These are phyloP conservation scores for Corrigiola litoralis DNA, from an alignment of 179 eudicot genomes.

Conservation along the genomic window DNA sequence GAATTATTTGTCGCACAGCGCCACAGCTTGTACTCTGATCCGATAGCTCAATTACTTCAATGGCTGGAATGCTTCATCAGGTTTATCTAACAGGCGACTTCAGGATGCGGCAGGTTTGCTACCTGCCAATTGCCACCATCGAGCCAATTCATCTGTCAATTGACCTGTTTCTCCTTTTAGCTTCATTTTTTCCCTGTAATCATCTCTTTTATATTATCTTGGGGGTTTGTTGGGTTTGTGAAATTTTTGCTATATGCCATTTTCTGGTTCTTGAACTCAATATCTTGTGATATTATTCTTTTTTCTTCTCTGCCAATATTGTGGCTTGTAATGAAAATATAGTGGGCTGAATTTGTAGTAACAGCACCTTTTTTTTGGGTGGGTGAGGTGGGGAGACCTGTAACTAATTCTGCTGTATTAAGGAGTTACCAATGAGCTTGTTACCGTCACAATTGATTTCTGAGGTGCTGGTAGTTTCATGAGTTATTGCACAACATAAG, in stretches of 20 bases:
- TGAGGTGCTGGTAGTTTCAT: too few relatives aligned
- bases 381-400: too few relatives aligned
- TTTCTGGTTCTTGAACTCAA: slow-evolving; percentile 9
- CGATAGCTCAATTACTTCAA: background rate
- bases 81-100: background rate
- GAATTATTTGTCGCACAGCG: background rate
- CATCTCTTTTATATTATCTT: slow-evolving; percentile 9
- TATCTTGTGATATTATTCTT: slow-evolving; percentile 15
- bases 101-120: background rate
- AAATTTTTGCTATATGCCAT: slow-evolving; percentile 18
- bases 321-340: slow-evolving; percentile 28
- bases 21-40: background rate
- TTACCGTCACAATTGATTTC: too few relatives aligned
- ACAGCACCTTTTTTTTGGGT: too few relatives aligned
- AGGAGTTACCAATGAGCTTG: too few relatives aligned
- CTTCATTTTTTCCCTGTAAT: slow-evolving; percentile 19
- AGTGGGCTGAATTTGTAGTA: slow-evolving; percentile 30
- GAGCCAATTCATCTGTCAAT: background rate
- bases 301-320: slow-evolving; percentile 26
- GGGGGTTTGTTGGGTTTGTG: slow-evolving; percentile 23
- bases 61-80: slow-evolving; percentile 10
- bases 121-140: background rate
- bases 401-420: too few relatives aligned
- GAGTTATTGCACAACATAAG: too few relatives aligned
- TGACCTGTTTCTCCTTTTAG: background rate